Conservation (phyloP, 2,329 filamentous ascomycete species). For the Fusarium nodosum region DNA sequence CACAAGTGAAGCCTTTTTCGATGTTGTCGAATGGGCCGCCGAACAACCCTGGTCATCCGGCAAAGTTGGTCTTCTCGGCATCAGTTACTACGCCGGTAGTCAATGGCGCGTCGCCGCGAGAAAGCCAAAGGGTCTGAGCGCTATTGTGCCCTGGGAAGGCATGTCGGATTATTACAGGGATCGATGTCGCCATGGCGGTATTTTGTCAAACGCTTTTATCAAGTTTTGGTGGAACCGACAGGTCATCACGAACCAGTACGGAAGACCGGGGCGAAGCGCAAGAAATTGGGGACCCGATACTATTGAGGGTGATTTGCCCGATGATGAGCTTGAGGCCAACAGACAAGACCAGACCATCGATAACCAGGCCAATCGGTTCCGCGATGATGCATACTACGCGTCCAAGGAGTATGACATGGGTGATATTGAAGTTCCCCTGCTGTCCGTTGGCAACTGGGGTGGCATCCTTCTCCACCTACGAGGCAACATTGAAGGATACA, state of each 20-base stretch:
- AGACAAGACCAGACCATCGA: constrained; percentile 63
- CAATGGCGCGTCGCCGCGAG: constrained; percentile 66
- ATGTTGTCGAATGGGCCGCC: constrained; percentile 64
- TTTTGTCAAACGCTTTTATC: constrained; percentile 71
- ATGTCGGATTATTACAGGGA: constrained; percentile 70
- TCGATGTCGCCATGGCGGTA: constrained; percentile 72
- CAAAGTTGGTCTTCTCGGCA: constrained; percentile 63
- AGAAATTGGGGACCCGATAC: constrained; percentile 68
- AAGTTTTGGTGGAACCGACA: constrained; percentile 49
- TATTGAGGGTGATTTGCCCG: constrained; percentile 69
- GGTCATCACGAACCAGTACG: constrained; percentile 73
- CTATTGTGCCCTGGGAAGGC: constrained; percentile 65
- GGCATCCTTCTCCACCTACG: constrained; percentile 77
- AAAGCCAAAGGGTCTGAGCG: constrained; percentile 60
- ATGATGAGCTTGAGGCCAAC: constrained; percentile 64
- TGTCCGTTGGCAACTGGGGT: constrained; percentile 79
- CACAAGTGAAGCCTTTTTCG: constrained; percentile 63
- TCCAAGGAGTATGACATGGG: constrained; percentile 74
- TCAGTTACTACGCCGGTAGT: constrained; percentile 62
- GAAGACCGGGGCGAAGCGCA: constrained; percentile 63
- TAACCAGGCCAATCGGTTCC: constrained; percentile 66
- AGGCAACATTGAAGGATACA: constrained; percentile 76
- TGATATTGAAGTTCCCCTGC: constrained; percentile 76
- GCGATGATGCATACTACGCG: constrained; percentile 74
- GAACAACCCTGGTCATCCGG: constrained; percentile 61